These are phyloP conservation scores for Leptomonas pyrrhocoris DNA, from an alignment of 208 protist genomes.

Conservation along the genomic window DNA sequence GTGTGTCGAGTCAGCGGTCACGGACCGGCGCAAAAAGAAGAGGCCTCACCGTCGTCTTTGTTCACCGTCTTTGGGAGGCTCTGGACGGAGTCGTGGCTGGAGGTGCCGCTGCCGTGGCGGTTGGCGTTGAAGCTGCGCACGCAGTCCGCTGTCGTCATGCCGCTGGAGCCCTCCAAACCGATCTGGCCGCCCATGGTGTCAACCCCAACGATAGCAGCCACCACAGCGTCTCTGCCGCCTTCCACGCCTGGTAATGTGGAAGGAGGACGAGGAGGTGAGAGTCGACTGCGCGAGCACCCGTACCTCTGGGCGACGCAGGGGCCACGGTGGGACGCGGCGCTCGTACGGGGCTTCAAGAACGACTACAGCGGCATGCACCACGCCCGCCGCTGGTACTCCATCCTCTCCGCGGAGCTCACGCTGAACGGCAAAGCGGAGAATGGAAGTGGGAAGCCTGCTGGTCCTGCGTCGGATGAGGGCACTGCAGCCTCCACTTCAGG, in stretches of 20 bases:
- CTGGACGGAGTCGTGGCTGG: conserved; percentile 40
- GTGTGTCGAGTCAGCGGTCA: background rate
- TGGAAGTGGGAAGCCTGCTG: background rate
- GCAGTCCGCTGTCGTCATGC: conserved; percentile 39
- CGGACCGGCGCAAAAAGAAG: background rate
- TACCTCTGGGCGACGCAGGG: conserved; percentile 80
- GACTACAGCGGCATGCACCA: conserved; percentile 58
- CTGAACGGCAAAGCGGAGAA: conserved; percentile 9
- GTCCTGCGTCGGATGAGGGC: background rate
- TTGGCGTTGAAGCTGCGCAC: conserved; percentile 49
- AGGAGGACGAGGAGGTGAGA: background rate
- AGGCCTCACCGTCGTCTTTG: background rate
- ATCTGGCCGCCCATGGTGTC: conserved; percentile 3
- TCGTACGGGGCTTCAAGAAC: conserved; percentile 62
- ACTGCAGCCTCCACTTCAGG: background rate
- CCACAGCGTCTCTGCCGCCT: background rate
- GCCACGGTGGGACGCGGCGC: conserved; percentile 49
- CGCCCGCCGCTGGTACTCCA: conserved; percentile 53
- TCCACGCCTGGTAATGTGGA: background rate
- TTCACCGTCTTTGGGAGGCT: conserved; percentile 52
- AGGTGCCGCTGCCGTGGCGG: conserved; percentile 35
- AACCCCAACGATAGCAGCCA: background rate
- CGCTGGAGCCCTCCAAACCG: conserved; percentile 19
- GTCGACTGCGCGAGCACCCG: conserved; percentile 27
- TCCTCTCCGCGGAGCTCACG: conserved; percentile 52